Evolutionary conservation across 495 filamentous ascomycete species (phyloP).

Genomic region (Aspergillus taichungensis): DNA sequence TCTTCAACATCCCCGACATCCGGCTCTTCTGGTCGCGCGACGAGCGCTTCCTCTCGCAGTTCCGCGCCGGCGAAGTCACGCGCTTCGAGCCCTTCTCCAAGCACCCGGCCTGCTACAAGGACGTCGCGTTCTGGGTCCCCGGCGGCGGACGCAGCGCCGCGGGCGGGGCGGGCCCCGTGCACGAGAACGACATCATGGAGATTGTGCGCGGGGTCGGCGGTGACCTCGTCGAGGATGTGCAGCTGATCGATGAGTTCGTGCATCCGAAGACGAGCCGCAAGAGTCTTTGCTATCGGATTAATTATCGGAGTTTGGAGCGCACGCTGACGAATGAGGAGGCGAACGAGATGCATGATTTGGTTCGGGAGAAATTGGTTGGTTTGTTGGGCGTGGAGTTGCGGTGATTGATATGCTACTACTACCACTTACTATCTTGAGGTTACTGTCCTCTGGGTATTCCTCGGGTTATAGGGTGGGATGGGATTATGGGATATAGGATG

Average conservation of each 20-base stretch:
- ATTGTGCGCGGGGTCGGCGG: constrained; percentile 71
- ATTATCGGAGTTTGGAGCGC: constrained; percentile 80
- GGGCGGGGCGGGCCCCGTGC: constrained; percentile 50
- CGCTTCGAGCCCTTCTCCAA: constrained; percentile 82
- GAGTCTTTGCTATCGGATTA: constrained; percentile 87
- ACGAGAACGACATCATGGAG: constrained; percentile 98
- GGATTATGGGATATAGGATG: no score
- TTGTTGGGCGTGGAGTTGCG: constrained; percentile 76
- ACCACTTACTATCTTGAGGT: no score
- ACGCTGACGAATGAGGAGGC: constrained; percentile 76
- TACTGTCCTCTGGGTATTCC: no score
- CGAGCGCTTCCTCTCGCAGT: constrained; percentile 72
- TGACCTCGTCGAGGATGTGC: constrained; percentile 80
- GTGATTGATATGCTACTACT: constrained; percentile 22
- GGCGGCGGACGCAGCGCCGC: constrained; percentile 39
- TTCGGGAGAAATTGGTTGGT: constrained; percentile 52
- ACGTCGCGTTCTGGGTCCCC: constrained; percentile 87
- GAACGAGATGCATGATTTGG: constrained; percentile 63
- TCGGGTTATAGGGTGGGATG: no score
- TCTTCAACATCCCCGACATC: constrained; percentile 93
- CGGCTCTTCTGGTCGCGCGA: constrained; percentile 95
- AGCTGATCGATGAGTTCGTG: constrained; percentile 70
- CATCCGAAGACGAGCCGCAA: constrained; percentile 78
- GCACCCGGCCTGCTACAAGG: constrained; percentile 77
- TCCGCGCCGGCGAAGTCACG: constrained; percentile 56